Conservation (phyloP, 2,329 filamentous ascomycete genomes). For the Pseudopyrenochaeta lycopersici region DNA sequence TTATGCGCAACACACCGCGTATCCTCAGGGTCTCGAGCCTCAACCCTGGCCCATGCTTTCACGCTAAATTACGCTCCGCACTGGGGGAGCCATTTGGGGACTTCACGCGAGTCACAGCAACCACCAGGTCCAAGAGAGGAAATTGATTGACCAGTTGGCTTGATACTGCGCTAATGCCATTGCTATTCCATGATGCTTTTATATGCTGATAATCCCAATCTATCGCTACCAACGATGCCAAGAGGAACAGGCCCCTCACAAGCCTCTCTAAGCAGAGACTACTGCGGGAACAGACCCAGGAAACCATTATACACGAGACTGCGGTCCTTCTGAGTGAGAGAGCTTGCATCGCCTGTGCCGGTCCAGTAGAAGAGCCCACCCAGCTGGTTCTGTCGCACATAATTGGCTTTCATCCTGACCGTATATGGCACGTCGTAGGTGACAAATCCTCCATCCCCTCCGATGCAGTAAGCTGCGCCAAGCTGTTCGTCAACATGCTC, state of each 20-base stretch:
- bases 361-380: constrained; percentile 86
- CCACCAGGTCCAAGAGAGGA: not conserved
- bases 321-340: constrained; percentile 53
- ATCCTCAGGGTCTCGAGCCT: constrained; percentile 14
- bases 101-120: constrained; percentile 8
- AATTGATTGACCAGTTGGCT: constrained; percentile 4
- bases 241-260: not conserved
- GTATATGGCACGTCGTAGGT: constrained; percentile 82
- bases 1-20: constrained; percentile 17
- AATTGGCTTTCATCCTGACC: constrained; percentile 77
- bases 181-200: constrained; percentile 7
- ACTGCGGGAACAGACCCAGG: constrained; percentile 57
- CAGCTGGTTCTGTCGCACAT: constrained; percentile 74
- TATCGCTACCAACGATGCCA: not conserved
- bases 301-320: constrained; percentile 71
- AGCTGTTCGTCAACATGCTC: constrained; percentile 74
- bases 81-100: constrained; percentile 1
- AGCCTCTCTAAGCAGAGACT: not conserved
- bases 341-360: constrained; percentile 72
- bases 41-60: constrained; percentile 18
- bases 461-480: constrained; percentile 76
- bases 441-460: constrained; percentile 79
- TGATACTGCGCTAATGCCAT: not conserved
- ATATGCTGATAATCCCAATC: constrained; percentile 1
- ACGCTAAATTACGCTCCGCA: constrained; percentile 9